Evolutionary conservation across 768 basidiomycete genomes (phyloP), one percentile per base, ranked within the genome.

Genomic region (Lentinula aciculospora): DNA sequence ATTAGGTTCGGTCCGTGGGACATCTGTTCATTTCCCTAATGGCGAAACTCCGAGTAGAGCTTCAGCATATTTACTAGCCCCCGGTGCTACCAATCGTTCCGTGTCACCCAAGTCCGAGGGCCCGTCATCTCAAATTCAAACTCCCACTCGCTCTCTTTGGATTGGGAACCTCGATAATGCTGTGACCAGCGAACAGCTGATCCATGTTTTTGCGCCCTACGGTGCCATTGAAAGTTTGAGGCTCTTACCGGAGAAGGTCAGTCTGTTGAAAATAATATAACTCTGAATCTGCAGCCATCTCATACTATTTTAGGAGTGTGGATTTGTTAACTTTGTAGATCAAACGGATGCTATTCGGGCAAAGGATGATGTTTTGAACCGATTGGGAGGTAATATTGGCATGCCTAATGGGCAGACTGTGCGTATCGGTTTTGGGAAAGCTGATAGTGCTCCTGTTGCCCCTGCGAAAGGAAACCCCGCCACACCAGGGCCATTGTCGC

Each of bases 261-360:
- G 73, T 62, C 53, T 36, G 29, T 48, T 34, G n/a, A n/a, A n/a
- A n/a, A n/a, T 50, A 49, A 27, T 40, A 28, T 29, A 40, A 37
- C 63, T 53, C 45, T 45, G 12, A 29, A 19, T 12, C 15, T 4
- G 17, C 19, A 27, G 9, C 42, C 27, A 53, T 25, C 56, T 53
- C 42, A 60, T 57, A 42, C 47, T 29, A 51, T 51, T 58, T 36
- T 60, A 98, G 95, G 94, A 97, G 70, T 99, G 97, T 68, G 97
- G 96, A 8, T 99, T 99, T 69, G 96, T 99, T 68, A 99, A 99
- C 69, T 99, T 97, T 69, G 92, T 97, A 45, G 94, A 97, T 62
- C 89, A 92, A 68, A 81, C 85, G 1, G 96, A 98, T 70, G 96
- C 96, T n/a, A 87, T 98, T 62, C 86, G 93, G 58, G 97, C 97